These are phyloP conservation scores for Phyllosticta paracitricarpa DNA, from an alignment of 2,329 filamentous ascomycete species.

Conservation along the genomic window DNA sequence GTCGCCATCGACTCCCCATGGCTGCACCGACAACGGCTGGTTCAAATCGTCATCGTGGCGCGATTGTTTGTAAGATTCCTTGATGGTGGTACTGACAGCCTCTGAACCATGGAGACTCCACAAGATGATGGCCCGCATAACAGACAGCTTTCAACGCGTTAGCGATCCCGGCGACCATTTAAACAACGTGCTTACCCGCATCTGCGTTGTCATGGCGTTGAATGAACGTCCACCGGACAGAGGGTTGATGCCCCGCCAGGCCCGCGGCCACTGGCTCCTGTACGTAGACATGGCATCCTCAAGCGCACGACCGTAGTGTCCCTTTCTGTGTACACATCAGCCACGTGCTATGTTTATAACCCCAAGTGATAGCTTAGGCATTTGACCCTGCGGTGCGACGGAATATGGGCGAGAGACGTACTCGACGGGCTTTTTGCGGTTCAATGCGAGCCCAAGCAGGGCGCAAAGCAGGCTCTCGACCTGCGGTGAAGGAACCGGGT, in stretches of 20 bases:
- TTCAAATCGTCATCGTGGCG: constrained; percentile 71
- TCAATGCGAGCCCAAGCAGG: constrained; percentile 75
- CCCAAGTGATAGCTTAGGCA: not conserved
- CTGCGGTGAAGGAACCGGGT: constrained; percentile 68
- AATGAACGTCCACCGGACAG: constrained; percentile 73
- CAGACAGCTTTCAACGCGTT: constrained; percentile 52
- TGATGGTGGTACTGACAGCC: constrained; percentile 67
- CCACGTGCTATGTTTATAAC: constrained; percentile 1
- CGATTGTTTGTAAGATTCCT: constrained; percentile 77
- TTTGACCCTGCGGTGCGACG: not conserved
- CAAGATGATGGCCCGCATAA: constrained; percentile 72
- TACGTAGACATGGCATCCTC: constrained; percentile 86
- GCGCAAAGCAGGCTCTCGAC: constrained; percentile 85
- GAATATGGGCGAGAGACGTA: constrained; percentile 42
- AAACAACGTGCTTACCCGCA: constrained; percentile 54
- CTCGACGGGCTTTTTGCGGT: constrained; percentile 98
- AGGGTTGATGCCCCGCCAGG: constrained; percentile 77
- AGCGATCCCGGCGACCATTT: constrained; percentile 13
- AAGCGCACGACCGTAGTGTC: constrained; percentile 84
- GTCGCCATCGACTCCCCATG: constrained; percentile 82
- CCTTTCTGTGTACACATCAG: constrained; percentile 52
- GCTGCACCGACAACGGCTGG: constrained; percentile 78
- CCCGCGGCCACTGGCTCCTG: constrained; percentile 75
- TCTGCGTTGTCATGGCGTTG: constrained; percentile 66
- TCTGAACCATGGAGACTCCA: constrained; percentile 91